phyloP scores from a whole-genome alignment of 331 rosid genomes.

The Saraca asoca region DNA sequence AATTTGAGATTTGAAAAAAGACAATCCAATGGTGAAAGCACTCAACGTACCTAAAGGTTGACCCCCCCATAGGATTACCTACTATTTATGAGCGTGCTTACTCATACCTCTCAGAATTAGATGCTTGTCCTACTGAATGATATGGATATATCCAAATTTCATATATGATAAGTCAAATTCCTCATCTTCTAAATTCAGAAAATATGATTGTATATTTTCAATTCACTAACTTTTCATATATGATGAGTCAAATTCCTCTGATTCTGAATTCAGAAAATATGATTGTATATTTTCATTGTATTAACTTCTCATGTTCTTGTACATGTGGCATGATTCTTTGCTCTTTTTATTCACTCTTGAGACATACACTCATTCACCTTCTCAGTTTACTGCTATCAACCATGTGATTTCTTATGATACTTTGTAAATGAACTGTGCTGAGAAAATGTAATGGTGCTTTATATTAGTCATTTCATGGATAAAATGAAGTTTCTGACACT shows the following conservation, averaged over 20 bases:
- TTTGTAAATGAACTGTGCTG: constrained; percentile 15
- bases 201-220: neutral
- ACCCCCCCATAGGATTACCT: too few species aligned
- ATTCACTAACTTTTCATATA: neutral
- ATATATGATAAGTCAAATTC: neutral
- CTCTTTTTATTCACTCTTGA: constrained; percentile 15
- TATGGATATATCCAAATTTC: constrained; percentile 6
- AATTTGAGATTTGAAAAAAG: too few species aligned
- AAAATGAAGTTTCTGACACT: constrained; percentile 16
- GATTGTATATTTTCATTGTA: constrained; percentile 1
- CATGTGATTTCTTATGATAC: neutral
- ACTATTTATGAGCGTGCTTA: constrained; percentile 12
- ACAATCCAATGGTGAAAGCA: too few species aligned
- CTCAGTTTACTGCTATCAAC: constrained; percentile 13
- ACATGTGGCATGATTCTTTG: neutral
- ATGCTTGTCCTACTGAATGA: constrained; percentile 6
- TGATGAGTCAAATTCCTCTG: constrained; percentile 5
- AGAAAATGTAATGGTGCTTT: constrained; percentile 2
- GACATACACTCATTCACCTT: constrained; percentile 10
- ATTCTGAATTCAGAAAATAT: neutral
- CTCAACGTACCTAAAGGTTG: too few species aligned
- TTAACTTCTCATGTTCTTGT: constrained; percentile 6
- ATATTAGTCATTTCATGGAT: constrained; percentile 13
- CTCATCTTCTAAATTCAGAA: constrained; percentile 8
- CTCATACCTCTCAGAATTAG: constrained; percentile 17